Conservation (phyloP, 1,284 basidiomycete species). For the Sanghuangporus sanghuang region DNA sequence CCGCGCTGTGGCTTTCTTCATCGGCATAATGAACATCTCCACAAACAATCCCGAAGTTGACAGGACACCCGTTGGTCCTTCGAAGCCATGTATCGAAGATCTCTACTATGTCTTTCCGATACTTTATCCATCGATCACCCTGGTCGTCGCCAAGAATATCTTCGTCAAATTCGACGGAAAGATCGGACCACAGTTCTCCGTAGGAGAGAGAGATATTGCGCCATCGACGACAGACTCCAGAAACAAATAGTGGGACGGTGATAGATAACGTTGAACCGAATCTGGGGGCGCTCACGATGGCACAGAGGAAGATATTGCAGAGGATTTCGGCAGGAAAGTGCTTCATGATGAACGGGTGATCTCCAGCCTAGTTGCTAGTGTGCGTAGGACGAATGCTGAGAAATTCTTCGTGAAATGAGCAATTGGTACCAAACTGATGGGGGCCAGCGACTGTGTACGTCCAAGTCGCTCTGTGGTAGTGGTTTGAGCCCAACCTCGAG, state of each 20-base stretch:
- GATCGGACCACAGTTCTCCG: neutral
- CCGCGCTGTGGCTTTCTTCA: neutral
- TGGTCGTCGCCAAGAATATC: too few species aligned
- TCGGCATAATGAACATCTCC: neutral
- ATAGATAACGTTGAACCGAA: neutral
- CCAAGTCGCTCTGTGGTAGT: too few species aligned
- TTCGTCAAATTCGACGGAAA: neutral
- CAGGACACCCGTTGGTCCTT: neutral
- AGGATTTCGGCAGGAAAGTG: neutral
- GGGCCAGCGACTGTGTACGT: too few species aligned
- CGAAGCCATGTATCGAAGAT: neutral
- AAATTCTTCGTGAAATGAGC: too few species aligned
- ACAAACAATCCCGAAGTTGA: neutral
- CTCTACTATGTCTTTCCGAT: neutral
- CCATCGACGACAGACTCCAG: neutral
- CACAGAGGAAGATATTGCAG: neutral
- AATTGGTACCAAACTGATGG: too few species aligned
- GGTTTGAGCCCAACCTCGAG: too few species aligned
- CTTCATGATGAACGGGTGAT: neutral
- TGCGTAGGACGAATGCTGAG: too few species aligned
- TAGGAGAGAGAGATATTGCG: neutral
- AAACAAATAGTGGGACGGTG: neutral
- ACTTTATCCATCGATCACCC: neutral
- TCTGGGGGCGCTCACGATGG: neutral
- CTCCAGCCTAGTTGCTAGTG: neutral